Conservation (phyloP, 208 protist genomes). For the Trypanosoma melophagium region DNA sequence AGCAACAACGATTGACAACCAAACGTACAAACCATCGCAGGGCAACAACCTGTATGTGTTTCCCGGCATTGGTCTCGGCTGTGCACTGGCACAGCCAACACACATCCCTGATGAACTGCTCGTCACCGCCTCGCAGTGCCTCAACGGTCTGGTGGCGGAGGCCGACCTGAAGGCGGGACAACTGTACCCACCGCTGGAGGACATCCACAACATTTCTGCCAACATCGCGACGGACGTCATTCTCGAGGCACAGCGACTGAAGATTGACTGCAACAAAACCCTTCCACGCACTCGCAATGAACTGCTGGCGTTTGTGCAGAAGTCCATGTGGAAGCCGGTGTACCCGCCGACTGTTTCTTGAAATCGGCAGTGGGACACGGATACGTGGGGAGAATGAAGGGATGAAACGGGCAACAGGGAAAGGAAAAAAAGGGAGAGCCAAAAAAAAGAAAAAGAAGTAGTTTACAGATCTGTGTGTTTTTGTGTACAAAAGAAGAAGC, state of each 20-base stretch:
- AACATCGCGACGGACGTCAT: slow-evolving; percentile 51
- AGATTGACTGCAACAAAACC: slow-evolving; percentile 28
- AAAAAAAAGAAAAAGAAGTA: too few relatives aligned
- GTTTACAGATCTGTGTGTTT: too few relatives aligned
- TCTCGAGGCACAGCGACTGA: slow-evolving; percentile 42
- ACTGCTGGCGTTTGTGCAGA: slow-evolving; percentile 38
- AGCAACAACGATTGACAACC: slow-evolving; percentile 80
- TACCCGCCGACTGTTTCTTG: slow-evolving; percentile 91
- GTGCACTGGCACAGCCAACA: slow-evolving; percentile 58
- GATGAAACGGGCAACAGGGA: neutral
- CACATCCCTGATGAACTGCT: slow-evolving; percentile 92
- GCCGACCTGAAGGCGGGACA: slow-evolving; percentile 20
- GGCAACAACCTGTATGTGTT: slow-evolving; percentile 98
- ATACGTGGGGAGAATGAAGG: slow-evolving; percentile 39
- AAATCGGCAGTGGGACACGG: slow-evolving; percentile 86
- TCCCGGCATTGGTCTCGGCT: slow-evolving; percentile 94
- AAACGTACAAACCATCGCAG: slow-evolving; percentile 87
- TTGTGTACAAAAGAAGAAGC: too few relatives aligned
- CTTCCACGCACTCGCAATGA: slow-evolving; percentile 38
- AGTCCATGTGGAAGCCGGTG: slow-evolving; percentile 49
- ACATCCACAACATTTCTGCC: slow-evolving; percentile 43
- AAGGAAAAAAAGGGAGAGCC: too few relatives aligned
- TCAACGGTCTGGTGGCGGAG: slow-evolving; percentile 48
- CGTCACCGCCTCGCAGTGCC: slow-evolving; percentile 56
- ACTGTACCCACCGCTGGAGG: slow-evolving; percentile 59